A percentile compares a stretch with the other conserved stretches of the same genome.
Evolutionary conservation across 2,329 filamentous ascomycete species (phyloP).

Genomic region (Alternaria ethzedia): DNA sequence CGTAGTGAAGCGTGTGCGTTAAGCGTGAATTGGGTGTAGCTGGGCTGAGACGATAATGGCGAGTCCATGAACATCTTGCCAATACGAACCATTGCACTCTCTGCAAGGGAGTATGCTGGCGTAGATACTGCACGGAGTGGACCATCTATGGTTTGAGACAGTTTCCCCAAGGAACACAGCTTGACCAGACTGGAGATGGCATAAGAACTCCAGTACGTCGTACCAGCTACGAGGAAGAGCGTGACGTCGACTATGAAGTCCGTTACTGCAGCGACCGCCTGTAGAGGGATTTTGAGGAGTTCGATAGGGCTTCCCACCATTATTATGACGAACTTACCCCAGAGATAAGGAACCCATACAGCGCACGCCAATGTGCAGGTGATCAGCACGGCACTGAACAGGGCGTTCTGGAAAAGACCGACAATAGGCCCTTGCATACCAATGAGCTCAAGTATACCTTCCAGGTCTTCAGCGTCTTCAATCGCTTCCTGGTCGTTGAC

Average conservation of each 20-base stretch:
- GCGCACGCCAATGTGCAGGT: constrained; percentile 82
- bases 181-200: constrained; percentile 32
- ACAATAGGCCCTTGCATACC: constrained; percentile 94
- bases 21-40: constrained; percentile 45
- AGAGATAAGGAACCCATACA: constrained; percentile 89
- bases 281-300: constrained; percentile 72
- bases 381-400: constrained; percentile 91
- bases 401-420: constrained; percentile 89
- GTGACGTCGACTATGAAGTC: constrained; percentile 79
- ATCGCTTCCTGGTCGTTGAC: constrained; percentile 71
- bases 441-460: constrained; percentile 93
- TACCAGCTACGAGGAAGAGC: constrained; percentile 67
- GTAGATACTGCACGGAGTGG: constrained; percentile 30
- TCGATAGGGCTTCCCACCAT: constrained; percentile 77
- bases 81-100: constrained; percentile 45
- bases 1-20: constrained; percentile 47
- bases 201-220: constrained; percentile 50
- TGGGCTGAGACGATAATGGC: constrained; percentile 34
- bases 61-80: constrained; percentile 37
- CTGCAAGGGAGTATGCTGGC: constrained; percentile 43
- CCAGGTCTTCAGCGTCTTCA: constrained; percentile 88
- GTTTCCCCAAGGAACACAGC: constrained; percentile 24
- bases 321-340: constrained; percentile 83
- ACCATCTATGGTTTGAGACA: constrained; percentile 23
- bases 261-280: constrained; percentile 73